A percentile compares a stretch with the other conserved stretches of the same genome.
Evolutionary conservation across 495 filamentous ascomycete species (phyloP).

Genomic region (Penicillium arizonense): DNA sequence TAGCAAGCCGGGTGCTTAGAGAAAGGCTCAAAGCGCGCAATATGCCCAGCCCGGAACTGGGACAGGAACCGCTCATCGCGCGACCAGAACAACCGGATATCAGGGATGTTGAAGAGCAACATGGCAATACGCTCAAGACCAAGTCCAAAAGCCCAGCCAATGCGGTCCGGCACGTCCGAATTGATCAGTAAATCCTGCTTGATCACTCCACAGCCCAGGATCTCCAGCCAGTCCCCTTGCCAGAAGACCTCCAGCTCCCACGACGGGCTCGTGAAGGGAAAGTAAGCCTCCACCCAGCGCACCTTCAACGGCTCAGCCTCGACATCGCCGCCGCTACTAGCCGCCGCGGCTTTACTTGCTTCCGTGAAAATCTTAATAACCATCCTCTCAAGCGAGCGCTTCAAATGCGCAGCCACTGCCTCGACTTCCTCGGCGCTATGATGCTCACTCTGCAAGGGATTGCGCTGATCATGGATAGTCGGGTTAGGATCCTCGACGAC

Average conservation of each 20-base stretch:
- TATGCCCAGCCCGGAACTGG: slow-evolving; percentile 71
- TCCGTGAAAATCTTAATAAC: slow-evolving; percentile 85
- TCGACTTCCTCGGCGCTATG: slow-evolving; percentile 76
- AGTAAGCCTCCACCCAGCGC: slow-evolving; percentile 93
- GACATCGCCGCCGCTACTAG: slow-evolving; percentile 43
- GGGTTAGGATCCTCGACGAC: slow-evolving; percentile 84
- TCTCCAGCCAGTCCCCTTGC: slow-evolving; percentile 91
- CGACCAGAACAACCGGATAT: slow-evolving; percentile 98
- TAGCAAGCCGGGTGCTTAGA: slow-evolving; percentile 84
- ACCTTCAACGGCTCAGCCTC: slow-evolving; percentile 70
- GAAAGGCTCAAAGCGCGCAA: slow-evolving; percentile 77
- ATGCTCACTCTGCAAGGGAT: slow-evolving; percentile 73
- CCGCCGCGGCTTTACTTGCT: slow-evolving; percentile 64
- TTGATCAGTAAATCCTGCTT: slow-evolving; percentile 75
- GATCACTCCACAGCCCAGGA: slow-evolving; percentile 90
- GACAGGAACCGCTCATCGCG: slow-evolving; percentile 73
- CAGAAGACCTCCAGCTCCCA: slow-evolving; percentile 98
- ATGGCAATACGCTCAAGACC: slow-evolving; percentile 94
- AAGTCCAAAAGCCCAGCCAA: slow-evolving; percentile 96
- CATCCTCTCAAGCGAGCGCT: slow-evolving; percentile 83
- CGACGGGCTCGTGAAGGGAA: slow-evolving; percentile 91
- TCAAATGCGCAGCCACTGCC: slow-evolving; percentile 81
- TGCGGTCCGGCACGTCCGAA: slow-evolving; percentile 68
- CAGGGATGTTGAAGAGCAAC: slow-evolving; percentile 91
- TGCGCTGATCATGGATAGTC: slow-evolving; percentile 71